Percentiles rank a stretch among this genome's conserved stretches.
phyloP scores from a whole-genome alignment of 768 basidiomycete species.

The Mycena galopus region DNA sequence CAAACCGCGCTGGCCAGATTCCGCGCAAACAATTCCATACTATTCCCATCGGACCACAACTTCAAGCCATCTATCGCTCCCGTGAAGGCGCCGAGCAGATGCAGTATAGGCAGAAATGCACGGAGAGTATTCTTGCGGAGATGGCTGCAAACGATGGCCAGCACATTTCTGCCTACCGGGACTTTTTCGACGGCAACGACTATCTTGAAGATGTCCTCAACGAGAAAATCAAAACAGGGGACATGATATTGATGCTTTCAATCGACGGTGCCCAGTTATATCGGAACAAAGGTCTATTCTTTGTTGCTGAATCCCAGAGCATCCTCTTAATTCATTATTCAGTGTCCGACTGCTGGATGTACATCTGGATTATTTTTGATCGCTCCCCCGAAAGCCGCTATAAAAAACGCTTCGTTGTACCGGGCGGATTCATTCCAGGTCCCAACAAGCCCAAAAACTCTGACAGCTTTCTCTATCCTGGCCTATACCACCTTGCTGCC shows the following conservation, averaged over 20 bases:
- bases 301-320: conserved; percentile 43
- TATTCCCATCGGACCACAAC: no score
- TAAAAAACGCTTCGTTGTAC: no score
- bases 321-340: conserved; percentile 43
- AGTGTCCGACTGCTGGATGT: conserved; percentile 26
- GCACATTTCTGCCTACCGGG: conserved; percentile 4
- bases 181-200: no score
- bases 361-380: no score
- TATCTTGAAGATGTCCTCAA: conserved; percentile 47
- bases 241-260: conserved; percentile 39
- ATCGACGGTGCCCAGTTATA: no score
- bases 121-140: conserved; percentile 32
- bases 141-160: conserved; percentile 9
- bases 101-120: conserved; percentile 42
- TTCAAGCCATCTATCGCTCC: conserved; percentile 48
- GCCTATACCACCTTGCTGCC: conserved; percentile 40
- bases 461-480: conserved; percentile 45
- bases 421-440: no score
- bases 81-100: conserved; percentile 40
- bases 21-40: conserved; percentile 50
- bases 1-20: conserved; percentile 14
- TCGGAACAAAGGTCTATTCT: no score
- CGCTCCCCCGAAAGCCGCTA: no score
- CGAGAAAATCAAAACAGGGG: conserved; percentile 39
- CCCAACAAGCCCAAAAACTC: no score